A percentile compares a stretch with the other conserved stretches of the same genome.
phyloP scores from a whole-genome alignment of 148 eudicot genomes.

The Rhododendron griersonianum region DNA sequence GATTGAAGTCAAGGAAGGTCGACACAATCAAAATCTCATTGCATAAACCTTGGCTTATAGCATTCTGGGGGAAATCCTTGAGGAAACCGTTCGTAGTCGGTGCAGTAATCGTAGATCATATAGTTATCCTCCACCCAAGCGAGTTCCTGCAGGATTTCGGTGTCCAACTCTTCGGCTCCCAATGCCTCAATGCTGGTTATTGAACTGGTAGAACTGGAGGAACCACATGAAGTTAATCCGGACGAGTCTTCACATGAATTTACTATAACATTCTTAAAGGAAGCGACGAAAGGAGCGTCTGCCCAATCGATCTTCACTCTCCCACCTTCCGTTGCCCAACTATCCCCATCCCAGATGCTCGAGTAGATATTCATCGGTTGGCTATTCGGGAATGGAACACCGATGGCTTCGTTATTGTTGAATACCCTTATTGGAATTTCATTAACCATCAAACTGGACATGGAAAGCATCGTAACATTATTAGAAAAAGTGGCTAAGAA shows the following conservation, averaged over 20 bases:
- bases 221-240: not conserved
- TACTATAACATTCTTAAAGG: slow-evolving; percentile 4
- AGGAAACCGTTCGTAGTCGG: slow-evolving; percentile 7
- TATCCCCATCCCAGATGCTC: slow-evolving; percentile 13
- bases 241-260: slow-evolving; percentile 5
- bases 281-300: slow-evolving; percentile 2
- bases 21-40: too few species aligned
- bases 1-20: not conserved
- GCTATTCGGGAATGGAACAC: slow-evolving; percentile 12
- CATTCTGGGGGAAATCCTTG: slow-evolving; percentile 9
- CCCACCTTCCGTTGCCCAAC: slow-evolving; percentile 18
- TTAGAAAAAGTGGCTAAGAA: not conserved
- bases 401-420: slow-evolving; percentile 5
- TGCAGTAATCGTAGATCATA: slow-evolving; percentile 1
- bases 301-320: slow-evolving; percentile 12
- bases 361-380: slow-evolving; percentile 13
- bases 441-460: slow-evolving; percentile 11
- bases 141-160: not conserved
- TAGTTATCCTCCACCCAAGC: not conserved
- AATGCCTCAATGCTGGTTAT: not conserved
- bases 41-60: not conserved
- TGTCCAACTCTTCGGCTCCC: not conserved
- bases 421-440: slow-evolving; percentile 15
- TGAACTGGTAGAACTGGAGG: not conserved
- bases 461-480: not conserved